Conservation (phyloP, 306 rosid species). For the Castanospermum australe region DNA sequence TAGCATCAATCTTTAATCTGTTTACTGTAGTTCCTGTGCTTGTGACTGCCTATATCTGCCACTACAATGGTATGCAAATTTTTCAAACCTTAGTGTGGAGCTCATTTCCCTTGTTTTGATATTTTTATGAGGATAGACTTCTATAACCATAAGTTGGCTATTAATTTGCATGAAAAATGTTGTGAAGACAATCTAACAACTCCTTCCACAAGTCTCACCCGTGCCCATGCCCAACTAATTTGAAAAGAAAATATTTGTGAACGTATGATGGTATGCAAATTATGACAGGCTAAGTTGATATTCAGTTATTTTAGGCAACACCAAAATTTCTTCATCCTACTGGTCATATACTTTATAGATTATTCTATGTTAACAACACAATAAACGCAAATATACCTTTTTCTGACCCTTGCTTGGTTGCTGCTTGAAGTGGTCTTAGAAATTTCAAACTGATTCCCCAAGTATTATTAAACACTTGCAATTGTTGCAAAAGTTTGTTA, state of each 20-base stretch:
- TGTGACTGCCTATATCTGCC: conserved; percentile 84
- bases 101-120: conserved; percentile 12
- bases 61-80: conserved; percentile 67
- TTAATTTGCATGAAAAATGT: neutral
- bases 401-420: neutral
- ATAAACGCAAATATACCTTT: neutral
- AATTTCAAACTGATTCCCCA: neutral
- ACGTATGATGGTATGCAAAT: neutral
- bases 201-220: neutral
- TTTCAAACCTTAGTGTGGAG: conserved; percentile 3
- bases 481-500: neutral
- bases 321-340: neutral
- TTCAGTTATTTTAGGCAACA: neutral
- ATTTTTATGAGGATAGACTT: neutral
- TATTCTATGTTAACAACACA: neutral
- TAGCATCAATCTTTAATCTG: conserved; percentile 52
- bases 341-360: neutral
- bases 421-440: neutral
- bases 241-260: neutral
- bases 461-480: neutral
- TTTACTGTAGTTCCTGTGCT: conserved; percentile 84
- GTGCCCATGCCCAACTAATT: neutral
- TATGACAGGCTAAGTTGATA: neutral
- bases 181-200: neutral
- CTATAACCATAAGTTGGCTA: neutral